Percentiles rank a stretch among this genome's conserved stretches.
Evolutionary conservation across 805 yeast species (phyloP).

Genomic region (Spathaspora passalidarum): DNA sequence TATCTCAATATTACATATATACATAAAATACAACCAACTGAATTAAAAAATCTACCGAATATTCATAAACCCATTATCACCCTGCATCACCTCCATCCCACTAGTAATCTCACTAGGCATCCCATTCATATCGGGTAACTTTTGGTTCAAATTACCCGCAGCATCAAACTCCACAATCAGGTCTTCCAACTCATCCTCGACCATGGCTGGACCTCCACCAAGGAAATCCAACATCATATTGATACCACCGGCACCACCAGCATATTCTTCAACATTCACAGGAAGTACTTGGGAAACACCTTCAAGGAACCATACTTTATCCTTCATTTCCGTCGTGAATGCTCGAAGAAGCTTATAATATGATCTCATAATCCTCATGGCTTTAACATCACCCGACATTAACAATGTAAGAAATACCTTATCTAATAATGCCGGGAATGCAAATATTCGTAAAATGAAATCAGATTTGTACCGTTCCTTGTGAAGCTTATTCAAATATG

Average conservation of each 20-base stretch:
- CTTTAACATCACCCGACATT: conserved; percentile 80
- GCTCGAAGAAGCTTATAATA: conserved; percentile 79
- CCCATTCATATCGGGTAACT: conserved; percentile 51
- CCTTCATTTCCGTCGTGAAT: conserved; percentile 83
- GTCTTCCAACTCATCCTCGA: conserved; percentile 31
- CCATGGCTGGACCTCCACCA: conserved; percentile 59
- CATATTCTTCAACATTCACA: conserved; percentile 85
- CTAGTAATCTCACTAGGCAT: conserved; percentile 55
- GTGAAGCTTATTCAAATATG: conserved; percentile 79
- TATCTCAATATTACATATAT: no score
- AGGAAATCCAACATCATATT: conserved; percentile 87
- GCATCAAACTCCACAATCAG: conserved; percentile 43
- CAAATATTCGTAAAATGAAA: conserved; percentile 81
- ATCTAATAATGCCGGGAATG: conserved; percentile 90
- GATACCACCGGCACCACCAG: conserved; percentile 86
- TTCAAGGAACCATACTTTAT: conserved; percentile 89
- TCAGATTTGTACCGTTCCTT: conserved; percentile 81
- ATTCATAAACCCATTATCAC: conserved; percentile 40
- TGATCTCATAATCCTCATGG: conserved; percentile 88
- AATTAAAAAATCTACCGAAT: conserved; percentile 17
- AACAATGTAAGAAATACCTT: conserved; percentile 71
- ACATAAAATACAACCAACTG: not conserved
- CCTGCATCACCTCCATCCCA: conserved; percentile 50
- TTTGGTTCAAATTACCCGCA: conserved; percentile 41
- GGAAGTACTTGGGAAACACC: conserved; percentile 88